Evolutionary conservation across 371 early-diverging fungal species (phyloP).

Genomic region (Actinomucor elegans): DNA sequence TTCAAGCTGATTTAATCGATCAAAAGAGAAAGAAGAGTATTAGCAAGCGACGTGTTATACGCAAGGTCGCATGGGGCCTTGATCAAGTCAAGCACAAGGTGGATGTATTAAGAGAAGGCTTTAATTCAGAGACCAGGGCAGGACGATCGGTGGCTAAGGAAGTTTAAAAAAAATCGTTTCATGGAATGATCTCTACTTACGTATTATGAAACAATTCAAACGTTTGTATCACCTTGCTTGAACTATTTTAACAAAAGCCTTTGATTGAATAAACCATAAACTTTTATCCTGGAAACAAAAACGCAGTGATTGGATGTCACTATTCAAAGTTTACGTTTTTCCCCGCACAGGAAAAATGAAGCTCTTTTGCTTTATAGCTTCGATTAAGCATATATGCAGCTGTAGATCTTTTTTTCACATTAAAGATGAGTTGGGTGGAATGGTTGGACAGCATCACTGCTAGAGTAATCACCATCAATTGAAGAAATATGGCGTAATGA

Average conservation of each 20-base stretch:
- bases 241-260: no score
- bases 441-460: no score
- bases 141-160: constrained; percentile 36
- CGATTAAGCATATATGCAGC: no score
- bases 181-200: constrained; percentile 1
- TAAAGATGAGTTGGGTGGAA: no score
- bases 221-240: no score
- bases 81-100: constrained; percentile 38
- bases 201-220: constrained; percentile 16
- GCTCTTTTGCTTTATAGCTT: no score
- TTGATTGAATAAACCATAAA: no score
- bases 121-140: constrained; percentile 39
- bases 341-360: neutral
- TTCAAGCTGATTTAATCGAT: constrained; percentile 24
- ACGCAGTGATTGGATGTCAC: no score
- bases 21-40: constrained; percentile 19
- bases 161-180: constrained; percentile 8
- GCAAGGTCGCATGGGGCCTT: constrained; percentile 33
- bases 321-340: no score
- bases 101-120: constrained; percentile 32
- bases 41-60: constrained; percentile 29
- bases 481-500: constrained; percentile 10
- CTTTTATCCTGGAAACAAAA: no score
- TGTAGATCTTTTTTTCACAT: no score
- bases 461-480: constrained; percentile 2